Evolutionary conservation across 768 basidiomycete species (phyloP).

Genomic region (Mrakia gelida): DNA sequence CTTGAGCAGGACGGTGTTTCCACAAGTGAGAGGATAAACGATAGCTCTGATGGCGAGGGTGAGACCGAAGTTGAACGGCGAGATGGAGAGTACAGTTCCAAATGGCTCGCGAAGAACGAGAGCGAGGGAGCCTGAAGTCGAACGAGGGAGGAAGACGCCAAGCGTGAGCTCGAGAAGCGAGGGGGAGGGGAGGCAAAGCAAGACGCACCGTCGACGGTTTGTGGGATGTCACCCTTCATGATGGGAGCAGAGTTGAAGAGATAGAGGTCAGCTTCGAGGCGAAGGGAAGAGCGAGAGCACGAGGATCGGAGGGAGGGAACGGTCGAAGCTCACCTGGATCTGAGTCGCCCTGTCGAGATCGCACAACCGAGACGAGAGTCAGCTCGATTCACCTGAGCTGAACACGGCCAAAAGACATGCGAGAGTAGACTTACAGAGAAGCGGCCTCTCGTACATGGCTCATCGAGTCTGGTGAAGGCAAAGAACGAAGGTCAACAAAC

Average conservation of each 20-base stretch:
- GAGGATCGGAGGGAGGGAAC: too few relatives aligned
- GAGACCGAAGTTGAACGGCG: constrained; percentile 30
- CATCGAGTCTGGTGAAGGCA: neutral
- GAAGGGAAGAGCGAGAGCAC: too few relatives aligned
- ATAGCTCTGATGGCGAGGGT: constrained; percentile 39
- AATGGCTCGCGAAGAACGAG: constrained; percentile 28
- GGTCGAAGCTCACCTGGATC: constrained; percentile 6
- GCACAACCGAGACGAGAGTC: neutral
- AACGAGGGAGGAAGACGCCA: neutral
- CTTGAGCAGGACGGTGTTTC: constrained; percentile 46
- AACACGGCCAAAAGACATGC: too few relatives aligned
- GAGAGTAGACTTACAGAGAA: neutral
- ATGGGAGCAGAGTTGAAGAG: neutral
- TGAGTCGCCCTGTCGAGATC: constrained; percentile 5
- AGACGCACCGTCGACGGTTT: constrained; percentile 15
- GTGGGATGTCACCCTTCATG: constrained; percentile 20
- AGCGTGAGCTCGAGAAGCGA: neutral
- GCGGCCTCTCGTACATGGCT: constrained; percentile 11
- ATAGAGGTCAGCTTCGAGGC: neutral
- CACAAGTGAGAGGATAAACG: constrained; percentile 46
- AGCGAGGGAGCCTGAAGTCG: constrained; percentile 18
- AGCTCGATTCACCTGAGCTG: too few relatives aligned
- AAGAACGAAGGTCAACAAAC: neutral
- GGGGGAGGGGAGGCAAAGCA: neutral
- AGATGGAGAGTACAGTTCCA: constrained; percentile 18